Percentiles rank a stretch among this genome's conserved stretches.
Conservation (phyloP, 495 filamentous ascomycete species). For the Amniculicola lignicola region DNA sequence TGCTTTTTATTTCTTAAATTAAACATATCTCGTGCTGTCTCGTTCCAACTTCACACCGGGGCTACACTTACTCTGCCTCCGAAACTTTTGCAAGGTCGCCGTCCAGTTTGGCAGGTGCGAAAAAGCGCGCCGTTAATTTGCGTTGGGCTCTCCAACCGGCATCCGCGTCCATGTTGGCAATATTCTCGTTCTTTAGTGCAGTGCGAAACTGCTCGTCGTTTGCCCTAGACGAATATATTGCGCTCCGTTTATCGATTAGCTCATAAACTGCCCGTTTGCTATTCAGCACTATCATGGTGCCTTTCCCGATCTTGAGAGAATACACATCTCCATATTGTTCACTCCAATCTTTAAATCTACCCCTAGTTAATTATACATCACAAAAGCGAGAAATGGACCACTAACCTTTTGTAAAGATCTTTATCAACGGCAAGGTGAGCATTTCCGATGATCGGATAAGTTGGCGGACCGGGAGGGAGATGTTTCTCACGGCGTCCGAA, state of each 20-base stretch:
- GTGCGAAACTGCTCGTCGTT: background rate
- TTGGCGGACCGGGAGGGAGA: conserved; percentile 20
- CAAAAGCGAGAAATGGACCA: background rate
- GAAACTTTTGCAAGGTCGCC: conserved; percentile 7
- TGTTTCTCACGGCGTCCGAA: conserved; percentile 20
- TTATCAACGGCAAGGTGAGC: background rate
- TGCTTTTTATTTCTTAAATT: background rate
- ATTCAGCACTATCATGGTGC: conserved; percentile 37
- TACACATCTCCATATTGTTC: conserved; percentile 29
- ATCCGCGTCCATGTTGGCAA: conserved; percentile 4
- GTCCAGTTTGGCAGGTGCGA: conserved; percentile 9
- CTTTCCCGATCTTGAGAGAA: conserved; percentile 33
- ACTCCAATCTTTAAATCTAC: conserved; percentile 6
- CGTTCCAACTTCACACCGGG: background rate
- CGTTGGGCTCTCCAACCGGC: conserved; percentile 11
- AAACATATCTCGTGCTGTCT: background rate
- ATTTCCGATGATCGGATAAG: conserved; percentile 19
- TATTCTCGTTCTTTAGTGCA: conserved; percentile 5
- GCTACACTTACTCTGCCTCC: conserved; percentile 16
- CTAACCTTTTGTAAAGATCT: background rate
- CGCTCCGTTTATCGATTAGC: conserved; percentile 28
- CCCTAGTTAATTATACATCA: background rate
- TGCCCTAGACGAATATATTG: conserved; percentile 9
- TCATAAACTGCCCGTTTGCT: conserved; percentile 35
- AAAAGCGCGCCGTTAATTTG: conserved; percentile 9